Percentiles rank a stretch among this genome's conserved stretches.
Evolutionary conservation across 306 rosid genomes (phyloP).

Genomic region (Prunus davidiana): DNA sequence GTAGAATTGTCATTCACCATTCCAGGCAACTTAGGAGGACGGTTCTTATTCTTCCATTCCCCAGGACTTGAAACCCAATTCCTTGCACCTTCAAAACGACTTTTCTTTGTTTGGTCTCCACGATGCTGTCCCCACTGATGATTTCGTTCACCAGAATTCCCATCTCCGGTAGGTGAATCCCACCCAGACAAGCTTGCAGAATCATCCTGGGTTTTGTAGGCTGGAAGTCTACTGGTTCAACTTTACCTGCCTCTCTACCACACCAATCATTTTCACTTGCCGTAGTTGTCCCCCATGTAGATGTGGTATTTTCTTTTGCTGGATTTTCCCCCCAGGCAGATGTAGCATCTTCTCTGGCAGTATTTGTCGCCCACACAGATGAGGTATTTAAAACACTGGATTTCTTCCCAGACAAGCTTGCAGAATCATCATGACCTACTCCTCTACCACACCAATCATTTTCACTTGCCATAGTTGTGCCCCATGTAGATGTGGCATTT

Average conservation of each 20-base stretch:
- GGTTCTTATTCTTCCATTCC: conserved; percentile 57
- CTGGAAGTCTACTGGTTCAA: conserved; percentile 14
- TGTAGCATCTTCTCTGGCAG: background rate
- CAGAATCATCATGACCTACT: conserved; percentile 11
- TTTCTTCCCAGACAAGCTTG: conserved; percentile 29
- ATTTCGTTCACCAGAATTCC: conserved; percentile 29
- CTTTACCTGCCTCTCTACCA: conserved; percentile 1
- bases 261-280: conserved; percentile 16
- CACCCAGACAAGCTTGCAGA: conserved; percentile 44
- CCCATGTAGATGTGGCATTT: conserved; percentile 5
- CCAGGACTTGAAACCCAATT: conserved; percentile 68
- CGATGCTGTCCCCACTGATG: conserved; percentile 54
- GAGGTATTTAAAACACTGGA: background rate
- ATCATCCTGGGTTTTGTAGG: conserved; percentile 20
- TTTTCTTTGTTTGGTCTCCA: conserved; percentile 45
- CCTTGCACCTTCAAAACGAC: conserved; percentile 54
- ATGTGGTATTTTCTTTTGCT: background rate
- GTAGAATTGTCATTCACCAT: conserved; percentile 23
- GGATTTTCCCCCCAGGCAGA: conserved; percentile 1
- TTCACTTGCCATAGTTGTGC: background rate
- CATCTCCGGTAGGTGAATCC: conserved; percentile 49
- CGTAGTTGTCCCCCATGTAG: conserved; percentile 2
- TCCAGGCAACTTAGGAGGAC: conserved; percentile 60
- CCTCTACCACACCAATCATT: conserved; percentile 16
- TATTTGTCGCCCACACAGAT: background rate